Evolutionary conservation across 768 basidiomycete species (phyloP), one percentile per base, ranked within the genome.

Genomic region (Termitomyces sp.): DNA sequence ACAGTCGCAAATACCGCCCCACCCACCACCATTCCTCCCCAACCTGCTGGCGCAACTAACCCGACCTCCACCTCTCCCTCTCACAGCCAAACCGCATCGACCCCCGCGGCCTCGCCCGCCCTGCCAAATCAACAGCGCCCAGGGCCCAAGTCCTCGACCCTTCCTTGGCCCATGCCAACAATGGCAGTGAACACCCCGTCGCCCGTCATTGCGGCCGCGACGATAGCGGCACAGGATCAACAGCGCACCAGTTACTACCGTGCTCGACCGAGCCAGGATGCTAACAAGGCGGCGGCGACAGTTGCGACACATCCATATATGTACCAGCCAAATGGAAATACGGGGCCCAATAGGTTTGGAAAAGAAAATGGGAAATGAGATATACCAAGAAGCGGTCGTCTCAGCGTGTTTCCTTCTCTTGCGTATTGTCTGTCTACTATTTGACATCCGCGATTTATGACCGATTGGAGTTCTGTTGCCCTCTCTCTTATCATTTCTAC

Each of bases 151-250:
- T 65, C 72, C 33, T 62, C 64, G 43, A 56, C 61, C 58, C 46
- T 84, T 50, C 85, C 86, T 4, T 90, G 84, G 80, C 85, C 87
- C 6, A 87, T 88, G 85, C 87, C 87, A 1, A 87, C 84, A 1
- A 80, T 88, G 32, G 86, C 87, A 1, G 83, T 78, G 10, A 77
- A 78, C 46, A 82, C 83, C 2, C 66, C 80, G 0, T 81, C 86
- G 6, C 80, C 85, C 2, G 80, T 86, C 4, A 74, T 87, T 22
- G 61, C 78, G 4, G 63, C 73, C n/a, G 63, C 76, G 1, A 47
- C 66, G 67, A 7, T 57, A 49, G 40, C 38, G 65, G 54, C 52
- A 10, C 72, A 71, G 35, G 80, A 80, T n/a, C 78, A 74, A 38
- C 76, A 75, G 38, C 69, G 78, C 14, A 73, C 75, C 58, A 75